phyloP scores from a whole-genome alignment of 805 yeast genomes.

The Starmerella asiatica region DNA sequence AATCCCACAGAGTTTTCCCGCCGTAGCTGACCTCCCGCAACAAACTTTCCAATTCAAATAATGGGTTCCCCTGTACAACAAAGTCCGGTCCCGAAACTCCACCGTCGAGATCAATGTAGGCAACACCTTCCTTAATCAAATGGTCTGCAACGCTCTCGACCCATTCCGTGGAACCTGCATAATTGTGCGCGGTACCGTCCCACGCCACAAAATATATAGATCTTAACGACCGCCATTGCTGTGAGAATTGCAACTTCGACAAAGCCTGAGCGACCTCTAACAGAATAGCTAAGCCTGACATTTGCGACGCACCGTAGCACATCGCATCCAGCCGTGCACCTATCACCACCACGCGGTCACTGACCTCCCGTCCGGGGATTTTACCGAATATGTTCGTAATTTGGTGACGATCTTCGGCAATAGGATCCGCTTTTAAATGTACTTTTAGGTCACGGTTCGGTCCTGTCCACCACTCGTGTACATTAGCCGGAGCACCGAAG shows the following conservation, averaged over 20 bases:
- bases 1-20: slow-evolving; percentile 19
- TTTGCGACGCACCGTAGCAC: slow-evolving; percentile 57
- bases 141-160: slow-evolving; percentile 42
- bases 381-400: slow-evolving; percentile 70
- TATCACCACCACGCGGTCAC: slow-evolving; percentile 49
- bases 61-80: slow-evolving; percentile 50
- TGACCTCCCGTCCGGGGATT: slow-evolving; percentile 68
- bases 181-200: slow-evolving; percentile 68
- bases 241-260: slow-evolving; percentile 46
- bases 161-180: slow-evolving; percentile 77
- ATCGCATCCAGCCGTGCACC: slow-evolving; percentile 75
- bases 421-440: slow-evolving; percentile 32
- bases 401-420: slow-evolving; percentile 40
- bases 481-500: slow-evolving; percentile 23
- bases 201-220: slow-evolving; percentile 71
- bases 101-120: slow-evolving; percentile 63
- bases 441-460: slow-evolving; percentile 20
- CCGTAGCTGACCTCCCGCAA: slow-evolving; percentile 31
- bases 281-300: slow-evolving; percentile 61
- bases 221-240: slow-evolving; percentile 73
- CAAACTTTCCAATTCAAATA: slow-evolving; percentile 34
- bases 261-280: slow-evolving; percentile 59
- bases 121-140: slow-evolving; percentile 46
- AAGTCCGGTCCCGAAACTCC: slow-evolving; percentile 38
- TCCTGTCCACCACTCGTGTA: slow-evolving; percentile 36